Evolutionary conservation across 148 eudicot genomes (phyloP), one percentile per base, ranked within the genome.

Genomic region (Spergularia marina): DNA sequence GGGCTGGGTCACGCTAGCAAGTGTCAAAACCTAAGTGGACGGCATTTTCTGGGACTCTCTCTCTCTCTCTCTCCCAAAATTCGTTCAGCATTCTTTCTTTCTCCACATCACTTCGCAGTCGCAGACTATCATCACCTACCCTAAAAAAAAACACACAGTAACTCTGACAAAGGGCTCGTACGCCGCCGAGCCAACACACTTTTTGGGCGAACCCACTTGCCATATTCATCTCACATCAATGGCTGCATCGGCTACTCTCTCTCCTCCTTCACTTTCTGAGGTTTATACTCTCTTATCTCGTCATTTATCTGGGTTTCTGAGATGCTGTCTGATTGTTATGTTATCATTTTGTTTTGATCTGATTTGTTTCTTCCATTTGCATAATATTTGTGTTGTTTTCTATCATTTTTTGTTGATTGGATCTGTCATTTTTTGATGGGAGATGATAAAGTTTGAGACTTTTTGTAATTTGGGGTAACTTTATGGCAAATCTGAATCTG

Each of bases 241-340:
- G 85, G 82, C 85, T 68, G 75, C 73, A 60, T 54, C 39, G n/a
- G 70, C 78, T 18, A 2, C 60, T 74, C 68, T 63, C 56, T 68
- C 79, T 20, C 39, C 80, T 9, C 85, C 85, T 75, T 83, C 85
- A 59, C 82, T 79, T 12, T 53, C 82, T 41, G 71, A 79, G 82
- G 85, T 83, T 58, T 57, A 39, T 51, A n/a, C 73, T 59, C 73
- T 53, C 68, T 81, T 10, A 23, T 68, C 57, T 55, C 65, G 55
- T 10, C 23, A 17, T 14, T 15, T 6, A 10, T 70, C 53, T 11
- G 53, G 30, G n/a, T 16, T 55, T n/a, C 47, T 55, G 4, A 52
- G 54, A 9, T 34, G 44, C 8, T 44, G 49, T 77, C 63, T 73
- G 49, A 55, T 65, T 53, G 4, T 79, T 13, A 66, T 53, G 12